Percentiles rank a stretch among this genome's conserved stretches.
phyloP scores from a whole-genome alignment of 2,329 filamentous ascomycete species.

The Fusarium papillatum region DNA sequence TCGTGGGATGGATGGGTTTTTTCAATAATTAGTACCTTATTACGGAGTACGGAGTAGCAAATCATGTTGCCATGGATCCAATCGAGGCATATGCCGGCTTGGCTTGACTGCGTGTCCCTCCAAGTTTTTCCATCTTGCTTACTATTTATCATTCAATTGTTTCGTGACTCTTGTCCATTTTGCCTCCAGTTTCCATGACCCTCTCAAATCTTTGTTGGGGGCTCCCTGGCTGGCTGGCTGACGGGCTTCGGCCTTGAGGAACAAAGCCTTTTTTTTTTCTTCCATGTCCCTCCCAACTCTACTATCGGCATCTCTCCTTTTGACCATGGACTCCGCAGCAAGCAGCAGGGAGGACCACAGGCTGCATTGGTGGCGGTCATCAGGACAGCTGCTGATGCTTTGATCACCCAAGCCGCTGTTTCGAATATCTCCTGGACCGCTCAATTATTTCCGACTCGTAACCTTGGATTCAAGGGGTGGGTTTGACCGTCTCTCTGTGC shows the following conservation, averaged over 20 bases:
- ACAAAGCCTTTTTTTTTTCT: slow-evolving; percentile 14
- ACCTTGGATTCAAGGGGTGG: slow-evolving; percentile 12
- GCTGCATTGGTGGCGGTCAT: slow-evolving; percentile 28
- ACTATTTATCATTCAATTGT: slow-evolving; percentile 22
- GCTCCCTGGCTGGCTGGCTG: not conserved
- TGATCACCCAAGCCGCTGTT: slow-evolving; percentile 28
- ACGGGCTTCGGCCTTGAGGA: slow-evolving; percentile 7
- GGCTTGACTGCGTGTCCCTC: not conserved
- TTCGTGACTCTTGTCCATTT: not conserved
- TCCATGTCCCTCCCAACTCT: not conserved
- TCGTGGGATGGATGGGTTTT: not conserved
- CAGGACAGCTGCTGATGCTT: slow-evolving; percentile 27
- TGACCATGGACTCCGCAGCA: slow-evolving; percentile 9
- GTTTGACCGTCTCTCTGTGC: slow-evolving; percentile 12
- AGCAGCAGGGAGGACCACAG: slow-evolving; percentile 14
- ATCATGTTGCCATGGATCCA: slow-evolving; percentile 11
- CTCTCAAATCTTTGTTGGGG: not conserved
- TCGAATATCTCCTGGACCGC: slow-evolving; percentile 12
- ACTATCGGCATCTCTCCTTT: not conserved
- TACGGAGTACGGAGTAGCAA: slow-evolving; percentile 6
- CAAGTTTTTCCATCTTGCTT: slow-evolving; percentile 3
- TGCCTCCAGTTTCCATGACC: not conserved
- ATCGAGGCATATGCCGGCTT: slow-evolving; percentile 14
- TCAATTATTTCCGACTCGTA: slow-evolving; percentile 26
- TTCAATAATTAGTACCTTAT: not conserved